Conservation (phyloP, 108 stramenopile species). For the Cyclotella choctawhatcheeana region DNA sequence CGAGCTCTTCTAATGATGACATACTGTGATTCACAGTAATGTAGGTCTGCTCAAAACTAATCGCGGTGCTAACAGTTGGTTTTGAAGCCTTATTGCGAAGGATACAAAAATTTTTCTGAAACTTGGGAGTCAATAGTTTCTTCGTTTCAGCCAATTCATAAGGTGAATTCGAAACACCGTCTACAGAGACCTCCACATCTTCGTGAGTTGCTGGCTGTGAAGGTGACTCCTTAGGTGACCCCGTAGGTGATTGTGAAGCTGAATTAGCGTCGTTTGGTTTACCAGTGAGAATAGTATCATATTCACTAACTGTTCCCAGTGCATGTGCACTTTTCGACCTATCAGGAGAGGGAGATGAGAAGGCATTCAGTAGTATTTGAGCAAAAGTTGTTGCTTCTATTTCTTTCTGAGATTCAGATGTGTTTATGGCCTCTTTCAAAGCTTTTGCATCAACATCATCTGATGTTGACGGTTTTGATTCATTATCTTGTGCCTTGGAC, state of each 20-base stretch:
- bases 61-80: background rate
- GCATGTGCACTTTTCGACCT: background rate
- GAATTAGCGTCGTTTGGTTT: background rate
- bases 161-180: background rate
- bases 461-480: too few species aligned
- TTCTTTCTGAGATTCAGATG: background rate
- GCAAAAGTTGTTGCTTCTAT: background rate
- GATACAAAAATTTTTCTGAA: background rate
- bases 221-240: background rate
- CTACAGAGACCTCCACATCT: slow-evolving; percentile 19
- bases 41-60: slow-evolving; percentile 1
- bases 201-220: too few species aligned
- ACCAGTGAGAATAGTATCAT: background rate
- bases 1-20: slow-evolving; percentile 17
- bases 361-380: background rate
- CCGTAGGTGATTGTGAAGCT: background rate
- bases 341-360: background rate
- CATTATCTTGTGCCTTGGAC: background rate
- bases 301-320: background rate
- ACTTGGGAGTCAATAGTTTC: too few species aligned
- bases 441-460: too few species aligned
- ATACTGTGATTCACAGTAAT: slow-evolving; percentile 8
- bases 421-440: too few species aligned
- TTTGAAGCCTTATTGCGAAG: background rate
- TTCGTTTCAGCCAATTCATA: background rate